phyloP scores from a whole-genome alignment of 1,284 basidiomycete genomes.

The Kalmanozyma brasiliensis region DNA sequence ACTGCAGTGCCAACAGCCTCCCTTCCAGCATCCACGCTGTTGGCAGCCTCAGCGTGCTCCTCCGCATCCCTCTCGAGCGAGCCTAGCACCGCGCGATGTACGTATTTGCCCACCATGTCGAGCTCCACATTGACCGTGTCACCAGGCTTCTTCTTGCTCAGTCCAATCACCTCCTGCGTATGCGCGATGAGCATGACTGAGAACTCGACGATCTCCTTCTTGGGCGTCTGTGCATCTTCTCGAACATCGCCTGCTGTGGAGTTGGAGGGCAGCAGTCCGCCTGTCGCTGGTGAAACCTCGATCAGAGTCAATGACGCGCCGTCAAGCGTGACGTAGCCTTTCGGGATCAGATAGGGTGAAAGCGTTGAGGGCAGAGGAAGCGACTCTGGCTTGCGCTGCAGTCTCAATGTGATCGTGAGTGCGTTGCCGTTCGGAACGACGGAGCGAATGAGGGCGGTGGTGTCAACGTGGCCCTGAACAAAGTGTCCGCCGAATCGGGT shows the following conservation, averaged over 20 bases:
- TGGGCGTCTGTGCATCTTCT: conserved; percentile 33
- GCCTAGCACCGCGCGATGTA: conserved; percentile 58
- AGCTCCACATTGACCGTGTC: conserved; percentile 66
- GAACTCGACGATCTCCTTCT: conserved; percentile 63
- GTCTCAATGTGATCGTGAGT: conserved; percentile 80
- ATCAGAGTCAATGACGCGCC: conserved; percentile 94
- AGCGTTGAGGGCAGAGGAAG: conserved; percentile 77
- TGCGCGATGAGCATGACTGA: conserved; percentile 67
- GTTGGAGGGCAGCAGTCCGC: conserved; percentile 56
- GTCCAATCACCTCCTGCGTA: conserved; percentile 65
- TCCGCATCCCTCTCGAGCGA: conserved; percentile 45
- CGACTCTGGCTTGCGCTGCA: conserved; percentile 56
- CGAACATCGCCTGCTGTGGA: conserved; percentile 43
- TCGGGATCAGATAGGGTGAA: conserved; percentile 88
- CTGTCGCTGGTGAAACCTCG: conserved; percentile 71
- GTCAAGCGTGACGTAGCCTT: conserved; percentile 95
- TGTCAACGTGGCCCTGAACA: conserved; percentile 85
- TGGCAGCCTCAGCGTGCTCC: conserved; percentile 20
- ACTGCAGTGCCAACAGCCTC: conserved; percentile 21
- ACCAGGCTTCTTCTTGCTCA: conserved; percentile 62
- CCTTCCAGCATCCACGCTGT: conserved; percentile 40
- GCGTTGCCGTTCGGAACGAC: conserved; percentile 85
- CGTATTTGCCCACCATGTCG: conserved; percentile 68
- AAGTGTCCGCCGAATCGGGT: conserved; percentile 95
- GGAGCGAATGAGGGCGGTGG: conserved; percentile 73